These are phyloP conservation scores for Ustilago nuda DNA, from an alignment of 1,284 basidiomycete species.

Conservation along the genomic window DNA sequence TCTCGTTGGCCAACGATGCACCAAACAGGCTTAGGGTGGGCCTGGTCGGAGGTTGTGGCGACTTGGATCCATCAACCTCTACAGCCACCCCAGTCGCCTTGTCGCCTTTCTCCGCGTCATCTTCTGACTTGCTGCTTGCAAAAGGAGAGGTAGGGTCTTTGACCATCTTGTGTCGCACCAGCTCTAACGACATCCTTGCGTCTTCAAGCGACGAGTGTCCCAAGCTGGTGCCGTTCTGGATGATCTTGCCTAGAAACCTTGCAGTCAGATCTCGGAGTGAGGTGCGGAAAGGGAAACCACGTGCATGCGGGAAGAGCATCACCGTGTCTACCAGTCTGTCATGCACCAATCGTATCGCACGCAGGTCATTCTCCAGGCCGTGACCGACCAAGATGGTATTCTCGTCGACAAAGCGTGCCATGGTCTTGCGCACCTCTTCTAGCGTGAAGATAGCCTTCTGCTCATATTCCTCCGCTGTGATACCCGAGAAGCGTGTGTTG, in stretches of 20 bases:
- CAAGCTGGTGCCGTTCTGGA: slow-evolving; percentile 56
- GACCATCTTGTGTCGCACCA: slow-evolving; percentile 55
- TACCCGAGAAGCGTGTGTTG: slow-evolving; percentile 66
- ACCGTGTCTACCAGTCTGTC: slow-evolving; percentile 59
- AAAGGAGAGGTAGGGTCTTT: slow-evolving; percentile 41
- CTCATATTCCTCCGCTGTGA: slow-evolving; percentile 54
- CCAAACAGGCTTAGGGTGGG: slow-evolving; percentile 40
- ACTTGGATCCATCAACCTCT: neutral
- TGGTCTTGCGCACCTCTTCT: slow-evolving; percentile 39
- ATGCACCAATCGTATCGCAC: slow-evolving; percentile 62
- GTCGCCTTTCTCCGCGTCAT: neutral
- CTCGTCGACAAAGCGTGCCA: slow-evolving; percentile 56
- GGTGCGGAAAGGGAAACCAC: slow-evolving; percentile 63
- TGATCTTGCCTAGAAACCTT: slow-evolving; percentile 59
- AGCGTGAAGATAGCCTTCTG: slow-evolving; percentile 49
- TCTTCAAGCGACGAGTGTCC: slow-evolving; percentile 66
- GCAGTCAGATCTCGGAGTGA: slow-evolving; percentile 59
- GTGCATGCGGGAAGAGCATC: slow-evolving; percentile 61
- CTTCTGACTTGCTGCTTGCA: slow-evolving; percentile 12
- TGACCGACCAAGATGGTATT: slow-evolving; percentile 65
- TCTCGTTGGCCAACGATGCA: slow-evolving; percentile 32
- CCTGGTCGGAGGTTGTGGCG: neutral
- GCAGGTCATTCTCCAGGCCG: slow-evolving; percentile 65
- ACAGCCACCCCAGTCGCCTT: slow-evolving; percentile 32
- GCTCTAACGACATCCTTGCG: slow-evolving; percentile 58